Conservation (phyloP, 2,329 filamentous ascomycete species). For the Hypocreales sp. region DNA sequence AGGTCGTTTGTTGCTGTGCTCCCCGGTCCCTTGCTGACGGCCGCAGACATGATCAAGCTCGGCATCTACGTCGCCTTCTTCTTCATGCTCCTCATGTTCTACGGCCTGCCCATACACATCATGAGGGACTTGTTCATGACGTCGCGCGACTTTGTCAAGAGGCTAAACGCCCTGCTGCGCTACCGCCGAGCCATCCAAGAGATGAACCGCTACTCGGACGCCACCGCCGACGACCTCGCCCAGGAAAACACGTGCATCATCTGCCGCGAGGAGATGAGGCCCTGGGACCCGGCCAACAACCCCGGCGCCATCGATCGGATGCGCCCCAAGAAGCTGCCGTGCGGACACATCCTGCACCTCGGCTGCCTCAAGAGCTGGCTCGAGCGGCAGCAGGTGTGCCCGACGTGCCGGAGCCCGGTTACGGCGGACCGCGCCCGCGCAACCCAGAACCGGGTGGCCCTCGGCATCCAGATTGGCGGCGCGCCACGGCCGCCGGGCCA, state of each 20-base stretch:
- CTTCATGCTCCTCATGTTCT: constrained; percentile 81
- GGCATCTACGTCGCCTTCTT: constrained; percentile 86
- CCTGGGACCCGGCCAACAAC: constrained; percentile 46
- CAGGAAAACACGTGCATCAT: constrained; percentile 94
- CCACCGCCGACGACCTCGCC: constrained; percentile 68
- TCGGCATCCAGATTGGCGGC: constrained; percentile 15
- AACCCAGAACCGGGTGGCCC: constrained; percentile 11
- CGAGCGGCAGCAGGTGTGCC: constrained; percentile 92
- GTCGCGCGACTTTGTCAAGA: constrained; percentile 76
- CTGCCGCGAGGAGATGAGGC: constrained; percentile 87
- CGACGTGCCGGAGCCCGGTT: constrained; percentile 80
- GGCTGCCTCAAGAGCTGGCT: constrained; percentile 94
- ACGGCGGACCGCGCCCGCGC: constrained; percentile 13
- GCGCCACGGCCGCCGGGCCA: constrained; percentile 5
- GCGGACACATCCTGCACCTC: constrained; percentile 88
- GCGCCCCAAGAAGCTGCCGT: constrained; percentile 89
- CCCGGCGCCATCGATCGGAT: constrained; percentile 66
- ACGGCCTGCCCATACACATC: constrained; percentile 91
- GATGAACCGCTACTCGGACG: constrained; percentile 91
- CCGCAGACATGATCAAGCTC: constrained; percentile 73
- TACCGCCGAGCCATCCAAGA: constrained; percentile 86
- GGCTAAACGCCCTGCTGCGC: constrained; percentile 73
- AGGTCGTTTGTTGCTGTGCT: constrained; percentile 12
- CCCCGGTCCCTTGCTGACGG: constrained; percentile 3
- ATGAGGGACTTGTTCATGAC: constrained; percentile 93